Evolutionary conservation across 2,329 filamentous ascomycete genomes (phyloP), one percentile per base, ranked within the genome.

Genomic region (Taxawa tesnikishii): DNA sequence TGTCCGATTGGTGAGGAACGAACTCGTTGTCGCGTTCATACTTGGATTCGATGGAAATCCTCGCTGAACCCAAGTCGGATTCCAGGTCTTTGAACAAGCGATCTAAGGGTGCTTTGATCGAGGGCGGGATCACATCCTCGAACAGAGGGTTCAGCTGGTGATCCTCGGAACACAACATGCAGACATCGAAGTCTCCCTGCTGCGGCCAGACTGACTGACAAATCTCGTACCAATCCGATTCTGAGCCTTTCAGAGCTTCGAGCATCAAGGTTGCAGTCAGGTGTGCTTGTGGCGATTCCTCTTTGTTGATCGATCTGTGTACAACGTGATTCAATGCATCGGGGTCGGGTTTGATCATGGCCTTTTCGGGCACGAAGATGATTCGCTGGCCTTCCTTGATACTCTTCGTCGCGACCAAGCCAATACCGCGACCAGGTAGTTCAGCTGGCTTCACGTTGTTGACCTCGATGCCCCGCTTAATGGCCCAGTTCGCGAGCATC

Each of bases 371-470:
- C 0, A 90, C 73, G 36, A 67, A 64, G 5, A 88, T 64, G 31
- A 90, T 56, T 6, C 61, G 55, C 38, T 81, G 70, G 34, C 65
- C 66, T 55, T 66, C 60, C 59, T 79, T 60, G 38, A 90, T 67
- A 10, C 68, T 59, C 16, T 69, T 67, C 9, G 72, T 76, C 4
- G 83, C 79, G 31, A 87, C 67, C 35, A 94, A 75, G 28, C 87
- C 85, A 32, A 90, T 69, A 16, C 85, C 85, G 33, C 80, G 68
- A 2, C 76, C 79, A 5, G 76, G 70, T 11, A 93, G 75, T 24
- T 62, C 63, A 25, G 73, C 67, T 4, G 83, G 76, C 3, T 63
- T 62, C 29, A 92, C 73, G 16, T 75, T 76, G 44, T 78, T 66
- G 42, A 84, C 69, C 21, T 67, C 56, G 16, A 92, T 68, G 10